Percentiles rank a stretch among this genome's conserved stretches.
Conservation (phyloP, 495 filamentous ascomycete genomes). For the Penicillium paxilli region DNA sequence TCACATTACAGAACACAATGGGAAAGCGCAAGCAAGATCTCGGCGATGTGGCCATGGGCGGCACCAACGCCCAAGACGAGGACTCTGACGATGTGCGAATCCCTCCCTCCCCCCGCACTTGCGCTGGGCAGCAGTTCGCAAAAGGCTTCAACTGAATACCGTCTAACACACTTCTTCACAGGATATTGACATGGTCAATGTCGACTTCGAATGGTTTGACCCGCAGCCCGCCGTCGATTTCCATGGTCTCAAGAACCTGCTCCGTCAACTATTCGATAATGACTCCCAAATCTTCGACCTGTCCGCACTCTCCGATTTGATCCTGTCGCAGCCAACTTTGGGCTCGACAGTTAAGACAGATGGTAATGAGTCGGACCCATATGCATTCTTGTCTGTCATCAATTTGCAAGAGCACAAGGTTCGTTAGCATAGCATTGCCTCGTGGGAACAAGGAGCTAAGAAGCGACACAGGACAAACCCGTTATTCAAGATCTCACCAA, state of each 20-base stretch:
- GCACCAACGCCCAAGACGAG: conserved; percentile 29
- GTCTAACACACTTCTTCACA: conserved; percentile 29
- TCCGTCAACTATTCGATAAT: conserved; percentile 91
- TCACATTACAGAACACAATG: conserved; percentile 35
- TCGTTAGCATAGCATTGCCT: background rate
- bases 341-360: conserved; percentile 96
- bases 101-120: background rate
- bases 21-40: conserved; percentile 53
- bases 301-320: conserved; percentile 80
- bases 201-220: conserved; percentile 99
- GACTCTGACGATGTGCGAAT: conserved; percentile 45
- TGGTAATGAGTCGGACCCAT: conserved; percentile 90
- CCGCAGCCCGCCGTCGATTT: conserved; percentile 88
- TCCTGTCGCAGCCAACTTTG: conserved; percentile 82
- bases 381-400: conserved; percentile 88
- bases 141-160: too few relatives aligned
- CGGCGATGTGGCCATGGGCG: conserved; percentile 46
- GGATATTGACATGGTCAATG: conserved; percentile 89
- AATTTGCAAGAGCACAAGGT: conserved; percentile 78
- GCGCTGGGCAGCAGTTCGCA: too few relatives aligned
- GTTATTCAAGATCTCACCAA: conserved; percentile 65
- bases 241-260: conserved; percentile 86
- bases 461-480: conserved; percentile 57
- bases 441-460: conserved; percentile 6
- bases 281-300: conserved; percentile 84